These are phyloP conservation scores for Heterobasidion irregulare DNA, from an alignment of 1,284 basidiomycete genomes.

Conservation along the genomic window DNA sequence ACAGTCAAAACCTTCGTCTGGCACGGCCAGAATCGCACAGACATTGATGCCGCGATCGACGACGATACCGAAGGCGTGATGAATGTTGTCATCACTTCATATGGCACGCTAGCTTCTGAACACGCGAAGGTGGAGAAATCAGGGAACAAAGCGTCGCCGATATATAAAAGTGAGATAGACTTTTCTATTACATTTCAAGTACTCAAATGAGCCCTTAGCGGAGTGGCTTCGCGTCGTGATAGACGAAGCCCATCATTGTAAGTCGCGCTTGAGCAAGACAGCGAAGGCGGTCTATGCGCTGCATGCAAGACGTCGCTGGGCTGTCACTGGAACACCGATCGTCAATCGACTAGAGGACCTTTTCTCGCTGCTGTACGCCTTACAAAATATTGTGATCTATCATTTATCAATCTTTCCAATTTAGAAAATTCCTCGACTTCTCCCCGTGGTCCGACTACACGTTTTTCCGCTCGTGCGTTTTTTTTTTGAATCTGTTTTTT, in stretches of 20 bases:
- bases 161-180: constrained; percentile 57
- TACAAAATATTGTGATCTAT: background rate
- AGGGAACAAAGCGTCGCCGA: constrained; percentile 38
- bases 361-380: constrained; percentile 72
- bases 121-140: constrained; percentile 59
- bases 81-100: constrained; percentile 85
- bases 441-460: constrained; percentile 89
- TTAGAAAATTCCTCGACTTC: constrained; percentile 81
- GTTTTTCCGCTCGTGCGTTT: constrained; percentile 73
- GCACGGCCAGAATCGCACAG: constrained; percentile 79
- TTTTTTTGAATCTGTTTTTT: background rate
- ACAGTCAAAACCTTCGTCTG: constrained; percentile 69
- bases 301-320: constrained; percentile 79
- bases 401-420: background rate
- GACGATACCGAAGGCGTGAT: constrained; percentile 28
- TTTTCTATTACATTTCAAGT: background rate
- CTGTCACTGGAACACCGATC: constrained; percentile 92
- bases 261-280: constrained; percentile 83
- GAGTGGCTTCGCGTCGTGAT: constrained; percentile 77
- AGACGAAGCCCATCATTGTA: constrained; percentile 95
- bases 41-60: constrained; percentile 59
- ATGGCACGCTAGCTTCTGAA: constrained; percentile 82
- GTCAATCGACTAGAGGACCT: constrained; percentile 94
- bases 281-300: constrained; percentile 89
- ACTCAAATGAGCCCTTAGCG: constrained; percentile 28